Conservation (phyloP, 495 filamentous ascomycete genomes). For the Neurospora sp. region DNA sequence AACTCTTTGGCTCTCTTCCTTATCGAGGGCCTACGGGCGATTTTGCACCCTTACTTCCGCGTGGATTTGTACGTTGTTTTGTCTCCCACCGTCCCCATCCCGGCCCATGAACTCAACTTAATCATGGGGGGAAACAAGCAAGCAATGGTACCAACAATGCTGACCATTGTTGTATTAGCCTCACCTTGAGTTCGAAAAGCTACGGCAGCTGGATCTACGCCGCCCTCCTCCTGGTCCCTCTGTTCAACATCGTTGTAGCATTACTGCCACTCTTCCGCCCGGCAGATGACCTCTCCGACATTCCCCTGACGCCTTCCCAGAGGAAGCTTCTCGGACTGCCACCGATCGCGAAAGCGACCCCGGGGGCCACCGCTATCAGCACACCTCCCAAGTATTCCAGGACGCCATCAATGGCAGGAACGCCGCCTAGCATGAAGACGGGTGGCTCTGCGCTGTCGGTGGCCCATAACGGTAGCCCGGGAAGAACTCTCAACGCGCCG, state of each 20-base stretch:
- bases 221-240: slow-evolving; percentile 47
- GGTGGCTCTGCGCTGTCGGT: slow-evolving; percentile 23
- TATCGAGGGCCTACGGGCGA: slow-evolving; percentile 26
- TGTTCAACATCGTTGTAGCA: slow-evolving; percentile 47
- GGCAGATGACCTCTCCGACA: slow-evolving; percentile 73
- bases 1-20: slow-evolving; percentile 47
- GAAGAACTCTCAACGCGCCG: slow-evolving; percentile 12
- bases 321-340: slow-evolving; percentile 74
- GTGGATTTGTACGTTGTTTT: slow-evolving; percentile 9
- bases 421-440: slow-evolving; percentile 37
- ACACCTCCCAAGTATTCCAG: slow-evolving; percentile 83
- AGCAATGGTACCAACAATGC: background rate
- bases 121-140: background rate
- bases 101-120: background rate
- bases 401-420: slow-evolving; percentile 49
- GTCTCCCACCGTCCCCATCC: background rate
- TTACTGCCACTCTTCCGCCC: slow-evolving; percentile 56
- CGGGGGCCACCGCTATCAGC: slow-evolving; percentile 55
- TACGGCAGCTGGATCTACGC: slow-evolving; percentile 27
- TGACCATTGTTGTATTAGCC: background rate
- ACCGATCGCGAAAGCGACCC: slow-evolving; percentile 52
- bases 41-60: slow-evolving; percentile 16
- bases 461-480: slow-evolving; percentile 1
- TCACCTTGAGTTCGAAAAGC: slow-evolving; percentile 1
- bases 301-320: slow-evolving; percentile 83